These are phyloP conservation scores for Tetrahymena thermophila DNA, from an alignment of 73 alveolate genomes.

Conservation along the genomic window DNA sequence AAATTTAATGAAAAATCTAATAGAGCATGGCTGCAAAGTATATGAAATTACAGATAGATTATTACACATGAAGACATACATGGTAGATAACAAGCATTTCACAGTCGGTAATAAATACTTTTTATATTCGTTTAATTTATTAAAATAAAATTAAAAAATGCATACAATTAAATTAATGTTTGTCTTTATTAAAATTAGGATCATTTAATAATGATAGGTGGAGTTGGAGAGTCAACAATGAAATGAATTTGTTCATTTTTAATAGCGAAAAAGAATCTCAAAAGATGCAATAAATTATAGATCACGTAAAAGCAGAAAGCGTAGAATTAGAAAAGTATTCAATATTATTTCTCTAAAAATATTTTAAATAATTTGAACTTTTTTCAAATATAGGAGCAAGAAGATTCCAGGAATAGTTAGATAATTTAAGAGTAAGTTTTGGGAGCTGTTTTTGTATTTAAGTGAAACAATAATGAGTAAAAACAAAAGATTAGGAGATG, in stretches of 20 bases:
- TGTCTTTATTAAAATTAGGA: background rate
- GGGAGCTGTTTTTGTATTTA: conserved; percentile 28
- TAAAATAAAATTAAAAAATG: background rate
- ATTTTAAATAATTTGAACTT: background rate
- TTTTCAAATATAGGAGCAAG: background rate
- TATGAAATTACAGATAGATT: conserved; percentile 41
- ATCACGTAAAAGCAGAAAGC: background rate
- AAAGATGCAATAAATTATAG: background rate
- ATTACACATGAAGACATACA: conserved; percentile 43
- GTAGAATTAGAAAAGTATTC: conserved; percentile 7
- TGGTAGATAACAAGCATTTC: conserved; percentile 29
- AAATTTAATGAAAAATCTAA: conserved; percentile 2
- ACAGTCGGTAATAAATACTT: background rate
- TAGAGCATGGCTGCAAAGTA: conserved; percentile 22
- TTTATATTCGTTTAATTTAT: background rate
- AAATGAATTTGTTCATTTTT: conserved; percentile 4
- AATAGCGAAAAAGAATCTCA: conserved; percentile 14
- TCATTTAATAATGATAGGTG: conserved; percentile 56
- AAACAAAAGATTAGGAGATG: conserved; percentile 11
- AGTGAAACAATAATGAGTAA: conserved; percentile 41
- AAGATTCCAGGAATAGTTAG: background rate
- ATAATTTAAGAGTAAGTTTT: conserved; percentile 3
- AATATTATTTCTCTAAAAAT: background rate
- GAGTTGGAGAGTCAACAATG: conserved; percentile 59
- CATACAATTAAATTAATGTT: background rate